phyloP scores from a whole-genome alignment of 306 rosid genomes.

The Aeschynomene evenia region DNA sequence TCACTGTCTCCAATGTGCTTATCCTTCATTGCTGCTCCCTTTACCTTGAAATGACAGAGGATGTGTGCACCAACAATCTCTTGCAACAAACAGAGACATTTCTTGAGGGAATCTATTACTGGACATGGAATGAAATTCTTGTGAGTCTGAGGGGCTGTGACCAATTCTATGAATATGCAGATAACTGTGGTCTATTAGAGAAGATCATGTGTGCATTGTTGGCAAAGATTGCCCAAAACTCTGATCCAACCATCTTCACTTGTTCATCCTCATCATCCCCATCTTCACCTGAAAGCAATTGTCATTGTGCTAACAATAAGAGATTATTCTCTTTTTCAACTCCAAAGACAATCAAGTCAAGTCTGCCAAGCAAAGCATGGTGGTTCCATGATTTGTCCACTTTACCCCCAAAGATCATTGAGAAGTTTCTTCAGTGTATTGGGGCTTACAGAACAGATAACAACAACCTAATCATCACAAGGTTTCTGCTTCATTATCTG shows the following conservation, averaged over 20 bases:
- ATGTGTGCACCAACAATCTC: constrained; percentile 47
- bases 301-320: constrained; percentile 20
- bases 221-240: constrained; percentile 54
- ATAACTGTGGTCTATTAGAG: constrained; percentile 56
- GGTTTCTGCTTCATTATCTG: constrained; percentile 68
- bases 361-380: constrained; percentile 52
- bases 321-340: constrained; percentile 46
- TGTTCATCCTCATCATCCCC: constrained; percentile 44
- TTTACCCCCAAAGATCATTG: constrained; percentile 63
- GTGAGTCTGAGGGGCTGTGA: constrained; percentile 47
- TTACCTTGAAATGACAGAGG: constrained; percentile 67
- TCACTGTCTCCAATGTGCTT: constrained; percentile 53
- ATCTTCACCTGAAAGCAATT: constrained; percentile 56
- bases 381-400: constrained; percentile 74
- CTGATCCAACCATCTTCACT: constrained; percentile 33
- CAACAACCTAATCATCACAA: constrained; percentile 55
- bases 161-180: constrained; percentile 37
- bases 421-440: constrained; percentile 44
- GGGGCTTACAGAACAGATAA: constrained; percentile 50
- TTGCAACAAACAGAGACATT: constrained; percentile 53
- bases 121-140: constrained; percentile 65
- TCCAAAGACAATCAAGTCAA: constrained; percentile 44
- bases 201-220: constrained; percentile 56
- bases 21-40: constrained; percentile 59
- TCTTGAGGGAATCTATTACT: constrained; percentile 49